Evolutionary conservation across 352 stramenopile genomes (phyloP), one percentile per base, ranked within the genome.

Genomic region (Pythium rhizo-oryzae): DNA sequence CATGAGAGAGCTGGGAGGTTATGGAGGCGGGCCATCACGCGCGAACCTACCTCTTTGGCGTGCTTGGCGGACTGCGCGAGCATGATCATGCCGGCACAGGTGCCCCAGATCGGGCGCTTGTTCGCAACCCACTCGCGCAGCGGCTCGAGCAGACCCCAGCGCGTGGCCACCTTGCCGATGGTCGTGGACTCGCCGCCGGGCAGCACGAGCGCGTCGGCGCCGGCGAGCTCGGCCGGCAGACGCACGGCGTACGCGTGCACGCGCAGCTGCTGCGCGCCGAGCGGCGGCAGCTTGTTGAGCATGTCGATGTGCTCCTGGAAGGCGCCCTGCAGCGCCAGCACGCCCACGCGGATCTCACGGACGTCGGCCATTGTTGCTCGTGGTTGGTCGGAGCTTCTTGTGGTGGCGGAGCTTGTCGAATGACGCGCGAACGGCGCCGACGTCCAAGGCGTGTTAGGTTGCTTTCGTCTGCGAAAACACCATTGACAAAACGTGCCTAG

Each of bases 61-160:
- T 93, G 85, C 72, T 92, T 92, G 62, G 85, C 82, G 21, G 80
- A 86, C 55, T 87, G 69, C 59, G 96, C 84, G 37, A 99, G 83
- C 72, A 99, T 87, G 81, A 99, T 99, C 94, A 99, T 98, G 61
- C 97, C 97, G 3, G 97, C 97, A 74, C 97, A 99, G 8, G 97
- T 99, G 59, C 97, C 97, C 96, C 96, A 99, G 37, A 97, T 97
- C 18, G 96, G 96, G 9, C 80, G 74, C 28, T 80, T 62, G 50
- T 79, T 70, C 11, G 72, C 73, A 16, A 94, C 87, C 84, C 87
- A 97, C 70, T 94, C 74, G 62, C 89, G 87, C 19, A 97, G 71
- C 13, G 86, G 85, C 47, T 93, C 88, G 11, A 90, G 69, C 30
- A 96, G 74, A 1, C 89, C 89, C 79, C 81, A 94, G 52, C 84